A percentile compares a stretch with the other conserved stretches of the same genome.
These are phyloP conservation scores for Trametes elegans DNA, from an alignment of 768 basidiomycete genomes.

Conservation along the genomic window DNA sequence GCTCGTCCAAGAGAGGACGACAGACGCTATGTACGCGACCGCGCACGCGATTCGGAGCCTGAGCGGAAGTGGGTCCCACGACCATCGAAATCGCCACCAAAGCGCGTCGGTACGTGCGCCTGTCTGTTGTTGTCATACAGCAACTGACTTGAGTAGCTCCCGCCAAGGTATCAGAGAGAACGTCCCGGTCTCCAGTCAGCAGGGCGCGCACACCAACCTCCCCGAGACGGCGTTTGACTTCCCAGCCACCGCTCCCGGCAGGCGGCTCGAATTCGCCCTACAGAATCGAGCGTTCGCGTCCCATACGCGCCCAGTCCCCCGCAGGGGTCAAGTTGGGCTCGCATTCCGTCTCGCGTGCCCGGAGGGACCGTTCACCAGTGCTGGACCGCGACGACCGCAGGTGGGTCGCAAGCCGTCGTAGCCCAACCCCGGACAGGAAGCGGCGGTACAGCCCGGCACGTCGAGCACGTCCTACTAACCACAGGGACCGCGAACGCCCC, in stretches of 20 bases:
- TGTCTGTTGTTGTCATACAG: not conserved
- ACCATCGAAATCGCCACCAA: slow-evolving; percentile 25
- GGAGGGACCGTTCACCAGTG: slow-evolving; percentile 10
- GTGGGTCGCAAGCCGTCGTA: slow-evolving; percentile 1
- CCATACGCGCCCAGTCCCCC: slow-evolving; percentile 7
- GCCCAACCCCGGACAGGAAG: slow-evolving; percentile 20
- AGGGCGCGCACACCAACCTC: slow-evolving; percentile 15
- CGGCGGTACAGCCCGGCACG: slow-evolving; percentile 7
- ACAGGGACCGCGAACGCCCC: slow-evolving; percentile 12
- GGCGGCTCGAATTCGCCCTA: slow-evolving; percentile 15
- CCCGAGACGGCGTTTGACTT: slow-evolving; percentile 4
- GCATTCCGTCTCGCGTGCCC: slow-evolving; percentile 12
- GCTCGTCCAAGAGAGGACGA: slow-evolving; percentile 11
- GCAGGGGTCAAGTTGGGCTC: slow-evolving; percentile 13
- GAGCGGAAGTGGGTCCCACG: slow-evolving; percentile 24
- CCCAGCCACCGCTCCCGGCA: slow-evolving; percentile 8
- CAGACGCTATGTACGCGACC: slow-evolving; percentile 13
- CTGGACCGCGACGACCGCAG: slow-evolving; percentile 3
- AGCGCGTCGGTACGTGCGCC: slow-evolving; percentile 20
- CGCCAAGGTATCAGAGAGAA: not conserved
- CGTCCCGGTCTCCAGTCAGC: slow-evolving; percentile 7
- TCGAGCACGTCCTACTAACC: not conserved
- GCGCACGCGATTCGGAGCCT: slow-evolving; percentile 7
- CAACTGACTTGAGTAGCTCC: slow-evolving; percentile 6
- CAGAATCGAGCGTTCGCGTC: slow-evolving; percentile 12